Base-by-base conservation (phyloP, 257 asterid genomes). In the Cordia subcordata region DNA sequence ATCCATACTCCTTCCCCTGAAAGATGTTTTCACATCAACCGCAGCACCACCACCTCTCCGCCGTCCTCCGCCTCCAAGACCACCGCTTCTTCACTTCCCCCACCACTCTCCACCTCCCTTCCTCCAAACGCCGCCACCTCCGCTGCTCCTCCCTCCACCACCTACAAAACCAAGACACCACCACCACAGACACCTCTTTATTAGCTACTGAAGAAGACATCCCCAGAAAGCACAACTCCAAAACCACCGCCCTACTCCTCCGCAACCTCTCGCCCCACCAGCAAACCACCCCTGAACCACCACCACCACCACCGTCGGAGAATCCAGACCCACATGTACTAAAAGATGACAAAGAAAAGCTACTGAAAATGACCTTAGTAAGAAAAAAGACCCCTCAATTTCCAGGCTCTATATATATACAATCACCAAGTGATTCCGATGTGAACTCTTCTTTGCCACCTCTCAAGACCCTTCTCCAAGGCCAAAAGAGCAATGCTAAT, bases 141-240 rank as follows among this genome's bases (percentile, higher is more conserved):
- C 65, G 72, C 79, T 66, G 83, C 72, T 22, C 65, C 63, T 59
- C 8, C 69, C 69, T 55, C 69, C 73, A 57, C 65, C 55, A 38
- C 79, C 75, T 55, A 3, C 73, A 72, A 57, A 72, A 70, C 78
- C 72, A 64, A 21, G 79, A 79, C 23, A 61, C 72, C 65, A 54
- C 58, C 67, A 64, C 53, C 45, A 47, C 60, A 39, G 8, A 47
- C 65, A 22, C 20, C 33, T 27, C 47, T 32, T 8, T 44, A 6
- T 60, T 64, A 5, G 62, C 61, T 61, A 62, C 22, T 55, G 80
- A 66, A 53, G 72, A 46, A 21, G 59, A 37, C 58, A 6, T 39
- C 66, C 72, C 63, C 58, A 81, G 96, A 12, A 85, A 83, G 13
- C 98, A 88, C 85, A 88, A 88, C 75, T 82, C 94, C 47, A 81